These are phyloP conservation scores for Panicum miliaceum DNA, from an alignment of 176 grass and related monocot species.

Conservation along the genomic window DNA sequence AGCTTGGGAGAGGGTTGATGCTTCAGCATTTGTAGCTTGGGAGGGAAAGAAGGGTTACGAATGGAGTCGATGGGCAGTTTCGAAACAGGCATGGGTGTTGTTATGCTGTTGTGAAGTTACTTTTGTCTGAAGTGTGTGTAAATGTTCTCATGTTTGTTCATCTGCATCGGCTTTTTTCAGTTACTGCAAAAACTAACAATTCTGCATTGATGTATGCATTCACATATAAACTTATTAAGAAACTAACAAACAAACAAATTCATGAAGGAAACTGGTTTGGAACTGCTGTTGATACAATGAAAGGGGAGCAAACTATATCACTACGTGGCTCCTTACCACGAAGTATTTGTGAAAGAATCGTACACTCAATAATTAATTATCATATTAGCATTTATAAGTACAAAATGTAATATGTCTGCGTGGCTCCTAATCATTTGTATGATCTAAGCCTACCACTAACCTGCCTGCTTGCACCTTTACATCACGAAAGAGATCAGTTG, in stretches of 20 bases:
- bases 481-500: neutral
- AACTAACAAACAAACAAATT: neutral
- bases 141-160: too few species aligned
- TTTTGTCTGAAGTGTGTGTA: neutral
- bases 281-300: neutral
- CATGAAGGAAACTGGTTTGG: neutral
- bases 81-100: neutral
- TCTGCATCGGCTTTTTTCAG: neutral
- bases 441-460: conserved; percentile 42
- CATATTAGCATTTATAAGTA: conserved; percentile 6
- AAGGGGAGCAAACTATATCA: neutral
- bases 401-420: conserved; percentile 26
- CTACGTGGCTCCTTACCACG: too few species aligned
- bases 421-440: conserved; percentile 9
- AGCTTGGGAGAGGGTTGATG: too few species aligned
- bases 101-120: neutral
- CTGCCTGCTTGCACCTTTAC: conserved; percentile 36
- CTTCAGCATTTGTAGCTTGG: neutral
- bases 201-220: neutral
- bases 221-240: neutral
- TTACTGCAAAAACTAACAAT: neutral
- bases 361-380: conserved; percentile 19
- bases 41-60: neutral
- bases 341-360: neutral
- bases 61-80: neutral